phyloP scores from a whole-genome alignment of 768 basidiomycete species.

The Agaricus sinodeliciosus region DNA sequence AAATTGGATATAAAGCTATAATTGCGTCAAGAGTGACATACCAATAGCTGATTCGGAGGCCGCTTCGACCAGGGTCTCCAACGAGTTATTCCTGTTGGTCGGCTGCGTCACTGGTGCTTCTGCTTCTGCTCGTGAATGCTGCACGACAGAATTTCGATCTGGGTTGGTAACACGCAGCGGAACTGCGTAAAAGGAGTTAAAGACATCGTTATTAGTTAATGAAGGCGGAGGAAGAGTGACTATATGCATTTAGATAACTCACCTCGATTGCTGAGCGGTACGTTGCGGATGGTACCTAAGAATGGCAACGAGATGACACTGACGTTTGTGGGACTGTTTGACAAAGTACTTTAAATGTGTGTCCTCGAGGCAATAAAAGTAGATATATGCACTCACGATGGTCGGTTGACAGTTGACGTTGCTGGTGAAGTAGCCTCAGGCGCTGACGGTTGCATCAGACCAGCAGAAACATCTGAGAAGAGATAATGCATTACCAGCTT shows the following conservation, averaged over 20 bases:
- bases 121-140: conserved; percentile 15
- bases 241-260: conserved; percentile 13
- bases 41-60: conserved; percentile 10
- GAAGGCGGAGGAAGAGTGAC: conserved; percentile 7
- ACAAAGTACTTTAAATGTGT: conserved; percentile 15
- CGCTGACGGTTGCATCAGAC: background rate
- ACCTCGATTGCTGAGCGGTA: conserved; percentile 42
- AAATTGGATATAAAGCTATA: background rate
- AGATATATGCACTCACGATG: conserved; percentile 1
- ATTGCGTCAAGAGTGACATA: conserved; percentile 6
- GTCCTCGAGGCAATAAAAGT: background rate
- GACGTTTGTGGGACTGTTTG: conserved; percentile 33
- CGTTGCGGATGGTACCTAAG: conserved; percentile 38
- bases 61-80: conserved; percentile 2
- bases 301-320: conserved; percentile 46
- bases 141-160: conserved; percentile 20
- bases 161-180: conserved; percentile 34
- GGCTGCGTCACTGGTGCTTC: conserved; percentile 19
- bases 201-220: background rate
- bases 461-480: background rate
- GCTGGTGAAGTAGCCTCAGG: background rate
- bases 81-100: background rate
- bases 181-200: conserved; percentile 19
- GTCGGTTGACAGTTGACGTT: background rate
- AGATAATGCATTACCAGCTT: background rate